Conservation (phyloP, 2,329 filamentous ascomycete genomes). For the Penicillium sp. region DNA sequence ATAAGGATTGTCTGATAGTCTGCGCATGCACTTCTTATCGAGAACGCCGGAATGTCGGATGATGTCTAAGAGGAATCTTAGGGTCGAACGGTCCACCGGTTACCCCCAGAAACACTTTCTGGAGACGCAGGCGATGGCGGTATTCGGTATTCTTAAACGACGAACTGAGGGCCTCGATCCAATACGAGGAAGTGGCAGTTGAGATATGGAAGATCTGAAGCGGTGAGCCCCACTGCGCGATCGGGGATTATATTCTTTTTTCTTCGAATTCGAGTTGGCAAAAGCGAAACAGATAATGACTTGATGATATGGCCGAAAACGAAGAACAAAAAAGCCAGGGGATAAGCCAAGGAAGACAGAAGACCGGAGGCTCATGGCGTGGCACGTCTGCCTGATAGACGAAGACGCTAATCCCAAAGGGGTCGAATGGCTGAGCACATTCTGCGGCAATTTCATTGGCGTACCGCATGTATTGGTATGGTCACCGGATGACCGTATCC, state of each 20-base stretch:
- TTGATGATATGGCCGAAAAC: constrained; percentile 8
- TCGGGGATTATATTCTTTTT: not conserved
- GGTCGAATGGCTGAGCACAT: constrained; percentile 27
- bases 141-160: not conserved
- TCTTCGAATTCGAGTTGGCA: not conserved
- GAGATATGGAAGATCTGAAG: constrained; percentile 11
- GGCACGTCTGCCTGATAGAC: constrained; percentile 44
- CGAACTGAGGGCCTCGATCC: not conserved
- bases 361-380: constrained; percentile 23
- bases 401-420: constrained; percentile 26
- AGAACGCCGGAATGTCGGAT: not conserved
- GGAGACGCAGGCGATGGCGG: not conserved
- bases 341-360: constrained; percentile 24
- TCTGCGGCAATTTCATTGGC: constrained; percentile 14
- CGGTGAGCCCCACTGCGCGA: constrained; percentile 10
- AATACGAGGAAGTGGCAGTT: not conserved
- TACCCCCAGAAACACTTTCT: not conserved
- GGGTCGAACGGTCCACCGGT: too few species aligned
- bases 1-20: constrained; percentile 1
- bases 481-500: not conserved
- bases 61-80: not conserved
- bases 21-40: constrained; percentile 5
- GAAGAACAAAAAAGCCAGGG: constrained; percentile 15
- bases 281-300: not conserved
- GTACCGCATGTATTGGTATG: not conserved